Evolutionary conservation across 805 yeast genomes (phyloP).

Genomic region (Saccharomycopsis vini): DNA sequence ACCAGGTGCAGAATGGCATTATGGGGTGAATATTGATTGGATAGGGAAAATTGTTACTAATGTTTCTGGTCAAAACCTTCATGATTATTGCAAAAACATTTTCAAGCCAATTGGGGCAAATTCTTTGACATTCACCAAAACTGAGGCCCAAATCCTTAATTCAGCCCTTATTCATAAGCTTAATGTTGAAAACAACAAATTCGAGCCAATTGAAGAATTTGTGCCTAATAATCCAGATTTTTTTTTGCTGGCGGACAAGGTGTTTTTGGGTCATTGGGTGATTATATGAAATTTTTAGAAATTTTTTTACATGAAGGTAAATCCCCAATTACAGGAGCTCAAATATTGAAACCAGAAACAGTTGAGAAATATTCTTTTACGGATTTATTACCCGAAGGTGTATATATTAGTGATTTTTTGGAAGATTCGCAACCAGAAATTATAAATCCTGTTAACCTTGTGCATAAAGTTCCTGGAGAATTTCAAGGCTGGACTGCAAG

Average conservation of each 20-base stretch:
- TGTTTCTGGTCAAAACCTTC: slow-evolving; percentile 23
- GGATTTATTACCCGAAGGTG: slow-evolving; percentile 26
- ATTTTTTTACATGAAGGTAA: slow-evolving; percentile 33
- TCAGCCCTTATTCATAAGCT: slow-evolving; percentile 23
- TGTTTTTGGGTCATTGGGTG: slow-evolving; percentile 30
- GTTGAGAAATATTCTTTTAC: slow-evolving; percentile 25
- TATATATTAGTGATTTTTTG: slow-evolving; percentile 16
- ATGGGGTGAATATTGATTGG: slow-evolving; percentile 29
- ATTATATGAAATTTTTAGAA: slow-evolving; percentile 31
- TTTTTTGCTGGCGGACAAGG: slow-evolving; percentile 37
- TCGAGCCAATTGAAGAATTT: slow-evolving; percentile 18
- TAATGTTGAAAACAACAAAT: slow-evolving; percentile 8
- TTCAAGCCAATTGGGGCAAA: slow-evolving; percentile 25
- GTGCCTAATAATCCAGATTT: slow-evolving; percentile 21
- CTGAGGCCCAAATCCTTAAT: slow-evolving; percentile 12
- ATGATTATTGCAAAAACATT: slow-evolving; percentile 24
- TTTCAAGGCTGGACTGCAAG: slow-evolving; percentile 24
- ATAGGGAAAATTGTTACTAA: slow-evolving; percentile 26
- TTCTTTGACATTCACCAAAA: slow-evolving; percentile 22
- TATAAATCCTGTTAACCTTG: slow-evolving; percentile 18
- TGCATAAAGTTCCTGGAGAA: slow-evolving; percentile 18
- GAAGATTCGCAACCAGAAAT: slow-evolving; percentile 18
- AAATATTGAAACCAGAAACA: slow-evolving; percentile 27
- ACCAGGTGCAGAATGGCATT: slow-evolving; percentile 30
- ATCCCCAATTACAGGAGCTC: slow-evolving; percentile 26